Evolutionary conservation across 192 early-diverging fungal species (phyloP).

Genomic region (Mortierella hygrophila): DNA sequence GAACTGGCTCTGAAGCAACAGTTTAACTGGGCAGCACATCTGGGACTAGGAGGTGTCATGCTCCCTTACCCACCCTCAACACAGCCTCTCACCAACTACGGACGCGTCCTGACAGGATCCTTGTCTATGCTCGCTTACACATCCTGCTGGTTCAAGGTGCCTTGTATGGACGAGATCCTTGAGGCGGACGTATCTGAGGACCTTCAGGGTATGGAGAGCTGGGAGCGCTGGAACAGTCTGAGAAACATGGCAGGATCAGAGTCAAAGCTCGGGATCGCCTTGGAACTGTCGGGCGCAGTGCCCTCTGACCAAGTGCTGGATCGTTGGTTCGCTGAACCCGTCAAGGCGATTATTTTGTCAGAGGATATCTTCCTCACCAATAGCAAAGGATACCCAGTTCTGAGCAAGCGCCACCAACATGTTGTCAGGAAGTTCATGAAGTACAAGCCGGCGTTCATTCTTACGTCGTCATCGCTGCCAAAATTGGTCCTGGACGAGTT

Average conservation of each 20-base stretch:
- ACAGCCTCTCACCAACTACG: constrained; percentile 65
- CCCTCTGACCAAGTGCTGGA: constrained; percentile 60
- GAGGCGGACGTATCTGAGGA: constrained; percentile 20
- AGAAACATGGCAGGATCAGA: constrained; percentile 78
- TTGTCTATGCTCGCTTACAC: constrained; percentile 36
- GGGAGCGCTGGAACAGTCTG: constrained; percentile 88
- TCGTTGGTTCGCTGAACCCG: constrained; percentile 92
- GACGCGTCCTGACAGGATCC: constrained; percentile 61
- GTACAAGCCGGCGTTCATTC: constrained; percentile 52
- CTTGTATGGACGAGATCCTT: constrained; percentile 64
- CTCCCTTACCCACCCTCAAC: constrained; percentile 58
- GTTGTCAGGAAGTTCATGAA: constrained; percentile 70
- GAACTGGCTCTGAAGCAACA: constrained; percentile 75
- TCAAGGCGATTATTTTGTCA: constrained; percentile 81
- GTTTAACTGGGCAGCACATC: constrained; percentile 77
- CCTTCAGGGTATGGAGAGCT: constrained; percentile 58
- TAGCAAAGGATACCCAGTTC: constrained; percentile 88
- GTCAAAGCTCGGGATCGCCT: constrained; percentile 72
- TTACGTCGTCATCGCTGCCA: constrained; percentile 45
- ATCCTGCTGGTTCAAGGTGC: constrained; percentile 31
- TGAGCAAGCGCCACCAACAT: constrained; percentile 81
- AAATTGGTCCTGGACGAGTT: constrained; percentile 50
- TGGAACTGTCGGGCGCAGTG: constrained; percentile 67
- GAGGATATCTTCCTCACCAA: constrained; percentile 82
- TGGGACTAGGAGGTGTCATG: constrained; percentile 73